Evolutionary conservation across 2,329 filamentous ascomycete genomes (phyloP), one percentile per base, ranked within the genome.

Genomic region (Magnaporthiopsis incrustans): DNA sequence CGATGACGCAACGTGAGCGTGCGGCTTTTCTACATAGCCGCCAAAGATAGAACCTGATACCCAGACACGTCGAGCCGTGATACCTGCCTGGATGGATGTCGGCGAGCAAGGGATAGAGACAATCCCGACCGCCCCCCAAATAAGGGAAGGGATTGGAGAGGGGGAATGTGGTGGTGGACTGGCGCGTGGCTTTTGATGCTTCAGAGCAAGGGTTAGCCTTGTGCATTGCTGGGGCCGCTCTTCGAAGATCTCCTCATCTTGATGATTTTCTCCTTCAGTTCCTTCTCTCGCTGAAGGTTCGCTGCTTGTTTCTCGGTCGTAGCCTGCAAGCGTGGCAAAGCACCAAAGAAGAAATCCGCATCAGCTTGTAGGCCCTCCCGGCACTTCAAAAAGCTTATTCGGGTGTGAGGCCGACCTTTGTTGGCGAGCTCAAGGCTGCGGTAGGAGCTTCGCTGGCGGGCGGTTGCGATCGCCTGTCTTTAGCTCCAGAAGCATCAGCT

Each of bases 401-500:
- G 57, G 26, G 33, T 58, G 56, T 27, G 33, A 26, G 53, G 70
- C 73, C 61, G 71, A 76, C 74, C 72, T 73, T 64, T 62, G 64
- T 57, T 64, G 64, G 66, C 65, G 69, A 70, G 66, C 50, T 62
- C 32, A 71, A 67, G 59, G 66, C 64, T 61, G 57, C 64, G 27
- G 68, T 63, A 25, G 67, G 63, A 35, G 67, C n/a, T 44, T 70
- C 70, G 68, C 27, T 69, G 67, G 68, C 71, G 68, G 70, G 69
- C 73, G 66, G 72, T 68, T 68, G 75, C 69, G 73, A 68, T 72
- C 27, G 70, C 75, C 76, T 79, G 71, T 76, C 74, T 75, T 79
- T 73, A 76, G 77, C 75, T 75, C 78, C 77, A 72, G 75, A 79
- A 81, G 75, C 75, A 85, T 87, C 84, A 86, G 81, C 82, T 73